Conservation (phyloP, 139 green algal species). For the Asterochloris sp. region DNA sequence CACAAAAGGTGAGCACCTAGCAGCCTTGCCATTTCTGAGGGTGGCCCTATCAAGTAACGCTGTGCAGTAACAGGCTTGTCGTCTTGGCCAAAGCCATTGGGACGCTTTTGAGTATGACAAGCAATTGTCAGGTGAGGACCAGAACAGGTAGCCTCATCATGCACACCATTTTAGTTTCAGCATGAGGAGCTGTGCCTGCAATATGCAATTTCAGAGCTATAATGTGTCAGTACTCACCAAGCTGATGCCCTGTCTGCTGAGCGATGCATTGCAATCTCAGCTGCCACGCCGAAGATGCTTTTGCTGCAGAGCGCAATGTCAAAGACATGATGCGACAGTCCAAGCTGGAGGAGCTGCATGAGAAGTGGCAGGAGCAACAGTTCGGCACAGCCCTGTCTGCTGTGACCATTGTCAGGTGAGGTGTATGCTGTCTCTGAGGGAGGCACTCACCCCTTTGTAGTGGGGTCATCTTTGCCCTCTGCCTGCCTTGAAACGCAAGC, state of each 20-base stretch:
- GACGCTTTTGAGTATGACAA: too few species aligned
- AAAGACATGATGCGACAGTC: conserved; percentile 42
- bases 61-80: background rate
- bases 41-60: background rate
- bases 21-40: background rate
- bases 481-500: background rate
- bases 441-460: background rate
- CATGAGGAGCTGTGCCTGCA: too few species aligned
- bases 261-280: too few species aligned
- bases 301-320: conserved; percentile 22
- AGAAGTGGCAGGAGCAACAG: conserved; percentile 52
- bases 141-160: too few species aligned
- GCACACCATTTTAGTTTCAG: too few species aligned
- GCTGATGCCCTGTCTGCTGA: too few species aligned
- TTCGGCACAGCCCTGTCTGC: conserved; percentile 61
- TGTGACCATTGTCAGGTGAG: conserved; percentile 63
- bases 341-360: conserved; percentile 56
- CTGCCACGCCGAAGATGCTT: too few species aligned
- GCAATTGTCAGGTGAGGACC: too few species aligned
- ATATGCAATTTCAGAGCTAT: too few species aligned
- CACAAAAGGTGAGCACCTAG: conserved; percentile 14
- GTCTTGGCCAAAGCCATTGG: too few species aligned
- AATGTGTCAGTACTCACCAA: too few species aligned
- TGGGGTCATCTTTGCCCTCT: background rate
- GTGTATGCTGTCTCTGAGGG: background rate